These are phyloP conservation scores for Stephanodiscus triporus DNA, from an alignment of 108 stramenopile genomes.

Conservation along the genomic window DNA sequence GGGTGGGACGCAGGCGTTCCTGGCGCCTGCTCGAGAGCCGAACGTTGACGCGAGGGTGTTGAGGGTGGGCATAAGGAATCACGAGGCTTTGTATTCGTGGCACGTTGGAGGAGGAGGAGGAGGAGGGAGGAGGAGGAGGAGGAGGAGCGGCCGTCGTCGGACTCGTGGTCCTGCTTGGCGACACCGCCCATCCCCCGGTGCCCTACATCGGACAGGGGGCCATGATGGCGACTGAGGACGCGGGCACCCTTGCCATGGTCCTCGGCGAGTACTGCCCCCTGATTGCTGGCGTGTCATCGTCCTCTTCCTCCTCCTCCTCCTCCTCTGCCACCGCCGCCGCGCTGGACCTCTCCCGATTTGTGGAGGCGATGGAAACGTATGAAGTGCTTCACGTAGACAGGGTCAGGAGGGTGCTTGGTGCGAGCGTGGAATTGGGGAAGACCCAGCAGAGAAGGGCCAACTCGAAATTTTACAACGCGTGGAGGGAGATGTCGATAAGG, in stretches of 20 bases:
- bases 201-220: conserved; percentile 78
- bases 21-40: conserved; percentile 50
- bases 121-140: conserved; percentile 16
- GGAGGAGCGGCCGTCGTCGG: no score
- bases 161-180: conserved; percentile 56
- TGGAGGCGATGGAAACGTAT: conserved; percentile 52
- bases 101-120: conserved; percentile 54
- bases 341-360: conserved; percentile 34
- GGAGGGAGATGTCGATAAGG: conserved; percentile 56
- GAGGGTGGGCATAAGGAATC: conserved; percentile 43
- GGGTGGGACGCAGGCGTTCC: conserved; percentile 68
- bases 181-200: conserved; percentile 73
- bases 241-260: conserved; percentile 54
- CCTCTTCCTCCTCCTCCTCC: no score
- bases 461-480: conserved; percentile 54
- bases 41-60: conserved; percentile 39
- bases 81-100: conserved; percentile 52
- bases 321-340: background rate
- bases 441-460: conserved; percentile 68
- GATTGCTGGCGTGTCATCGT: no score
- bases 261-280: conserved; percentile 50
- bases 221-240: conserved; percentile 74
- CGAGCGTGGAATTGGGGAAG: conserved; percentile 50
- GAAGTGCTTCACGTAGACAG: conserved; percentile 56
- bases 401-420: conserved; percentile 47